phyloP scores from a whole-genome alignment of 164 flowering plant species.

The Warburgia ugandensis region DNA sequence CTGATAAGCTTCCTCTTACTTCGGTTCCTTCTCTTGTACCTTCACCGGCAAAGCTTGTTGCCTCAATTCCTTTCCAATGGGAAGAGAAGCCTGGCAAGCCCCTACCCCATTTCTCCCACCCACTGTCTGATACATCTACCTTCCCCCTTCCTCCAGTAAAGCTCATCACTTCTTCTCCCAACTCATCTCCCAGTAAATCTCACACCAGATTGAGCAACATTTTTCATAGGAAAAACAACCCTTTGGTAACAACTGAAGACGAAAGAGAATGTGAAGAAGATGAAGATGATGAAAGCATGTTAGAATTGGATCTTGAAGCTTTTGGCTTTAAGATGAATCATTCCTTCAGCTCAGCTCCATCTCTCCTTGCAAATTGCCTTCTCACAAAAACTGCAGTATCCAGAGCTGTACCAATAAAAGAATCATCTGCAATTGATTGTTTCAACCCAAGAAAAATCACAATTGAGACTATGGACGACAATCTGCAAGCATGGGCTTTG shows the following conservation, averaged over 20 bases:
- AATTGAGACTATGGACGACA: background rate
- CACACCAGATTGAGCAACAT: too few species aligned
- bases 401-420: conserved; percentile 30
- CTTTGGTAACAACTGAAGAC: conserved; percentile 4
- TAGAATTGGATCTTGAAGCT: conserved; percentile 31
- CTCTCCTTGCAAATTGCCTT: conserved; percentile 9
- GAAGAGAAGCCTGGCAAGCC: conserved; percentile 81
- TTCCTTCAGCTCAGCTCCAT: conserved; percentile 32
- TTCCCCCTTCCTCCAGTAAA: background rate
- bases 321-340: conserved; percentile 23
- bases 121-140: conserved; percentile 1
- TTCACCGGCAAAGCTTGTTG: conserved; percentile 45
- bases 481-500: too few species aligned
- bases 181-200: conserved; percentile 1
- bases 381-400: conserved; percentile 1
- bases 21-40: conserved; percentile 3
- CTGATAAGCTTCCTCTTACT: conserved; percentile 7
- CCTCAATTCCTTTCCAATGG: conserved; percentile 71
- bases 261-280: conserved; percentile 11
- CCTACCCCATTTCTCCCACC: conserved; percentile 19
- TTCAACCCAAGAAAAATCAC: background rate
- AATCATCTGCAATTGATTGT: conserved; percentile 1
- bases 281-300: conserved; percentile 4
- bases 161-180: background rate
- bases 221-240: too few species aligned